Conservation (phyloP, 352 stramenopile genomes). For the Pythium scleroteichum region DNA sequence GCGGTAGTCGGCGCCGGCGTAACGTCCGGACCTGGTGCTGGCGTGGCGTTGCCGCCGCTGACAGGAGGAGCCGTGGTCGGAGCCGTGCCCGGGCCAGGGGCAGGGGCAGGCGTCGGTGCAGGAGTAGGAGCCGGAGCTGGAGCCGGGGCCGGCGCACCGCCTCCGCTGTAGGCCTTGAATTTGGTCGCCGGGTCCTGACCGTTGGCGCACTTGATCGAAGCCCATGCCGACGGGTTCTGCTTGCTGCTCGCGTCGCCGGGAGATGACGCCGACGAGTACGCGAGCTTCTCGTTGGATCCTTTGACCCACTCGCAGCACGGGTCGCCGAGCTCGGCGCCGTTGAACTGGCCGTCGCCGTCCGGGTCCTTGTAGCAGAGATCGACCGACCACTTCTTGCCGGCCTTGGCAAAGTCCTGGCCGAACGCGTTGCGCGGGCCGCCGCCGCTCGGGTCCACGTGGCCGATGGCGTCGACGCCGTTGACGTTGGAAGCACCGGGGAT, state of each 20-base stretch:
- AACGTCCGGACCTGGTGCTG: background rate
- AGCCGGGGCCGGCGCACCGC: background rate
- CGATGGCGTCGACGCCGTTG: slow-evolving; percentile 27
- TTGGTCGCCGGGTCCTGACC: slow-evolving; percentile 29
- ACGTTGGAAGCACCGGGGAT: slow-evolving; percentile 26
- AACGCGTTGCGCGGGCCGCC: slow-evolving; percentile 36
- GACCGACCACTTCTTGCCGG: slow-evolving; percentile 29
- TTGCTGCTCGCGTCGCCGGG: slow-evolving; percentile 29
- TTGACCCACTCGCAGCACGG: slow-evolving; percentile 45
- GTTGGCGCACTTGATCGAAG: slow-evolving; percentile 26
- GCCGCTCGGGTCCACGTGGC: slow-evolving; percentile 37
- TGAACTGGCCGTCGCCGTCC: slow-evolving; percentile 39
- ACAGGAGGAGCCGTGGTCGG: background rate
- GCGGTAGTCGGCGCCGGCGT: background rate
- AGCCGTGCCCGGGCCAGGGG: background rate
- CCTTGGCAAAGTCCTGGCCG: slow-evolving; percentile 30
- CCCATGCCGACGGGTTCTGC: slow-evolving; percentile 27
- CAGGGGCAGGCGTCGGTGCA: background rate
- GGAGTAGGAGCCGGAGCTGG: background rate
- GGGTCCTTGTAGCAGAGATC: slow-evolving; percentile 39
- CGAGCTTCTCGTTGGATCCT: slow-evolving; percentile 26
- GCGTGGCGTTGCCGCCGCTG: no score
- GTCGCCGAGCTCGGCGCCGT: slow-evolving; percentile 68
- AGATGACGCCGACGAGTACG: slow-evolving; percentile 30
- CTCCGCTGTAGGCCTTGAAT: slow-evolving; percentile 21